A percentile compares a stretch with the other conserved stretches of the same genome.
These are phyloP conservation scores for Rutidosis leptorrhynchoides DNA, from an alignment of 129 eudicot species.

Conservation along the genomic window DNA sequence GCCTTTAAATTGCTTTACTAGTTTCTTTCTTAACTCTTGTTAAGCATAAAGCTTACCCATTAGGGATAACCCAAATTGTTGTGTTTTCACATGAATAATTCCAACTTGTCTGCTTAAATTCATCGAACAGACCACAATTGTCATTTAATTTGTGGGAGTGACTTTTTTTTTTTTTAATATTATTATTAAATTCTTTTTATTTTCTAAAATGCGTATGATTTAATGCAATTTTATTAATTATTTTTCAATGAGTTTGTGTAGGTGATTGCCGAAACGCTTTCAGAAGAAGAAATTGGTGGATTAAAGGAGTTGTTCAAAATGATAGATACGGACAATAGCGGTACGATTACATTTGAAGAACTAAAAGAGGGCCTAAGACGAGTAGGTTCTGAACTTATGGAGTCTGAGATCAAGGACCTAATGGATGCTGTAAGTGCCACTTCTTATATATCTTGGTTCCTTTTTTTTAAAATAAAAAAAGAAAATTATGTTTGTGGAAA, in stretches of 20 bases:
- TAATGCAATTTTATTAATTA: not conserved
- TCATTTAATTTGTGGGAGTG: slow-evolving; percentile 1
- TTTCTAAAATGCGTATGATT: not conserved
- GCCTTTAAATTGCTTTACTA: not conserved
- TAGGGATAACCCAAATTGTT: not conserved
- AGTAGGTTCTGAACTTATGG: slow-evolving; percentile 87
- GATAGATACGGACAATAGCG: slow-evolving; percentile 88
- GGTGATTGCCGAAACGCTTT: slow-evolving; percentile 92
- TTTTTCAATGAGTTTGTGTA: slow-evolving; percentile 22
- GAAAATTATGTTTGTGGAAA: not conserved
- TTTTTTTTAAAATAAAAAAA: too few relatives aligned
- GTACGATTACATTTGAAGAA: slow-evolving; percentile 86
- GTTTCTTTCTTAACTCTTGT: not conserved
- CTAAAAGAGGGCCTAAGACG: slow-evolving; percentile 75
- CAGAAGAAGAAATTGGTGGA: slow-evolving; percentile 97
- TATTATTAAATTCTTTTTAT: too few relatives aligned
- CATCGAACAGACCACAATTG: not conserved
- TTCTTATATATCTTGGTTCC: not conserved
- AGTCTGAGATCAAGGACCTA: slow-evolving; percentile 84
- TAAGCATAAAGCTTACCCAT: not conserved
- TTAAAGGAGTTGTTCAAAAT: slow-evolving; percentile 80
- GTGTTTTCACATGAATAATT: not conserved
- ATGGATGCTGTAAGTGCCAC: slow-evolving; percentile 75
- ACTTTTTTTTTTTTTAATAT: not conserved
- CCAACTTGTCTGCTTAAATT: not conserved